Conservation (phyloP, 306 rosid genomes). For the Malus orientalis region DNA sequence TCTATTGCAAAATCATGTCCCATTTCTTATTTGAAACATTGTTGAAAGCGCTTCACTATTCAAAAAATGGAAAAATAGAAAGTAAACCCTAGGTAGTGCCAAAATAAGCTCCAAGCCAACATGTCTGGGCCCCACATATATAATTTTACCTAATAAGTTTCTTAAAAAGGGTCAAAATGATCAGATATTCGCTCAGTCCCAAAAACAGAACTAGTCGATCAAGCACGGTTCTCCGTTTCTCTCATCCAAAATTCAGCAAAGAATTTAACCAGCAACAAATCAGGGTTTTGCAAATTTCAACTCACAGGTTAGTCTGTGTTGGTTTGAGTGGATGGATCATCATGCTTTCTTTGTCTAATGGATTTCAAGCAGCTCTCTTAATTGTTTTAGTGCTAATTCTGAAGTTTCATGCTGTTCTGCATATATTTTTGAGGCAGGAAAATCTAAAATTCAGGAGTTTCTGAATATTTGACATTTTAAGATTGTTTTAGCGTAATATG, state of each 20-base stretch:
- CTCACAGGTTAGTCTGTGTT: neutral
- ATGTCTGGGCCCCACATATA: too few species aligned
- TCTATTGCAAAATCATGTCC: too few species aligned
- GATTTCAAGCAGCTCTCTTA: neutral
- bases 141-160: too few species aligned
- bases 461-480: neutral
- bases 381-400: neutral
- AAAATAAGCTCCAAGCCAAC: neutral
- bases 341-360: neutral
- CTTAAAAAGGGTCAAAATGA: neutral
- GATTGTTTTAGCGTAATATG: neutral
- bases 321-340: neutral
- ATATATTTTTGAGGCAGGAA: neutral
- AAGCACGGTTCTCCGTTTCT: too few species aligned
- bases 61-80: too few species aligned
- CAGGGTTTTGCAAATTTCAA: neutral
- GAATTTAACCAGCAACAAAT: neutral
- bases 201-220: neutral
- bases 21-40: too few species aligned
- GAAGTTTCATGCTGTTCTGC: neutral
- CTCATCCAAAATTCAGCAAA: neutral
- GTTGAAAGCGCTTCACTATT: too few species aligned
- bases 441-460: neutral
- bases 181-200: too few species aligned
- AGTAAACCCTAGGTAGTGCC: neutral